phyloP scores from a whole-genome alignment of 768 basidiomycete species.

The Candolleomyces aberdarensis region DNA sequence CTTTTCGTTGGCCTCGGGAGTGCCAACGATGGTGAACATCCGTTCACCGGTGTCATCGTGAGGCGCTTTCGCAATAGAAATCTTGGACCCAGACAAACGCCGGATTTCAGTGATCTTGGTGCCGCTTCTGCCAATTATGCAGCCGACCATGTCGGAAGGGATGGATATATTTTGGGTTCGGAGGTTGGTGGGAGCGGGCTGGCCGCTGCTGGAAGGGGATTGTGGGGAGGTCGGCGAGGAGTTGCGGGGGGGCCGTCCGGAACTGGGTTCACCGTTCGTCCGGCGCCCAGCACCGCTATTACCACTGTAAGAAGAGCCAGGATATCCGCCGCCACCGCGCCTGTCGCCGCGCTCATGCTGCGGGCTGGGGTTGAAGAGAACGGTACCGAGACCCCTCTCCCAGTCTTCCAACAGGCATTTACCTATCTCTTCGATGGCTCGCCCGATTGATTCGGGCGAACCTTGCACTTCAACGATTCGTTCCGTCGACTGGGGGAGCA shows the following conservation, averaged over 20 bases:
- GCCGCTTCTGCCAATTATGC: slow-evolving; percentile 93
- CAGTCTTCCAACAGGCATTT: slow-evolving; percentile 95
- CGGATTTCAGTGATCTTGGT: slow-evolving; percentile 99
- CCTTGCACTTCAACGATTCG: slow-evolving; percentile 98
- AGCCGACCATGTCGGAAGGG: slow-evolving; percentile 98
- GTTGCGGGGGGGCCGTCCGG: slow-evolving; percentile 32
- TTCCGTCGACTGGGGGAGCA: slow-evolving; percentile 98
- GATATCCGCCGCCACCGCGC: slow-evolving; percentile 42
- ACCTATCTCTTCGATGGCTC: slow-evolving; percentile 93
- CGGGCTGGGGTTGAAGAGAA: slow-evolving; percentile 93
- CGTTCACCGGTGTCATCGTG: slow-evolving; percentile 99
- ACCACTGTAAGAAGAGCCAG: slow-evolving; percentile 36
- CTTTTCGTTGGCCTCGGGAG: slow-evolving; percentile 95
- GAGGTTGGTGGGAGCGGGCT: slow-evolving; percentile 70
- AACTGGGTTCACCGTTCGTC: slow-evolving; percentile 49
- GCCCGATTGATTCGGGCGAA: slow-evolving; percentile 85
- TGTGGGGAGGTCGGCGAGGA: slow-evolving; percentile 45
- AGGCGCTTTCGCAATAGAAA: slow-evolving; percentile 98
- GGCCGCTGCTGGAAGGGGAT: slow-evolving; percentile 44
- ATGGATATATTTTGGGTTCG: slow-evolving; percentile 99
- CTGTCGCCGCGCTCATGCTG: slow-evolving; percentile 62
- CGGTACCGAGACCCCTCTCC: slow-evolving; percentile 92
- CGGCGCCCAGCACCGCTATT: slow-evolving; percentile 43
- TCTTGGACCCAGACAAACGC: slow-evolving; percentile 94
- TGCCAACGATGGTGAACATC: slow-evolving; percentile 99